Evolutionary conservation across 2,329 filamentous ascomycete genomes (phyloP).

Genomic region (Ceratocystis lukuohia): DNA sequence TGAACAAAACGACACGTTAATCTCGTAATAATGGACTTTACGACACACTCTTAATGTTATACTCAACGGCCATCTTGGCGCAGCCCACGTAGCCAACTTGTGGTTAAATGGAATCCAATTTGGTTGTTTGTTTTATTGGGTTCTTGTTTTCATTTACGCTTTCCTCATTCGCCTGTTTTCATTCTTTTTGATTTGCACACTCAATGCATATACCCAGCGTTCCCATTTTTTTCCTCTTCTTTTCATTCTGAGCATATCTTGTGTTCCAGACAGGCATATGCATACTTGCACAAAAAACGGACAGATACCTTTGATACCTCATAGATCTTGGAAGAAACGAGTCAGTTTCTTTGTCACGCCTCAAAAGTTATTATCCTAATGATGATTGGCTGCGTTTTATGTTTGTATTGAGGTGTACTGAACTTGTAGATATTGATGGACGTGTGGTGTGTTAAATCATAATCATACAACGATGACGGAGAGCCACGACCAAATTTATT

Average conservation of each 20-base stretch:
- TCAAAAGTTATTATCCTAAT: neutral
- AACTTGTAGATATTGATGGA: neutral
- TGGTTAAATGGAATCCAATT: neutral
- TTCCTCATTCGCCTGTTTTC: neutral
- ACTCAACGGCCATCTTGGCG: neutral
- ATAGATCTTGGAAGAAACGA: slow-evolving; percentile 1
- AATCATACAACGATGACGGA: too few species aligned
- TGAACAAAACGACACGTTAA: neutral
- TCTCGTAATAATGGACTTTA: slow-evolving; percentile 4
- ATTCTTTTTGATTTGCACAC: slow-evolving; percentile 1
- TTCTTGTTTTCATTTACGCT: neutral
- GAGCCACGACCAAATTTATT: too few species aligned
- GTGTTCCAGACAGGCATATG: neutral
- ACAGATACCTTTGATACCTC: slow-evolving; percentile 1
- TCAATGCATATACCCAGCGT: slow-evolving; percentile 16
- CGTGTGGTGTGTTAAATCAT: neutral
- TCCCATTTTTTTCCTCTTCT: neutral
- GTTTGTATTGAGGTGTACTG: neutral
- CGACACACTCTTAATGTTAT: slow-evolving; percentile 5
- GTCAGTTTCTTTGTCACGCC: neutral
- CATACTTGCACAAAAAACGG: neutral
- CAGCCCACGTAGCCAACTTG: neutral
- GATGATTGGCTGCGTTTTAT: neutral
- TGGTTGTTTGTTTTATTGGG: neutral
- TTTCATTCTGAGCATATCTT: neutral